Evolutionary conservation across 1,284 basidiomycete species (phyloP).

Genomic region (Mycosarcoma maydis): DNA sequence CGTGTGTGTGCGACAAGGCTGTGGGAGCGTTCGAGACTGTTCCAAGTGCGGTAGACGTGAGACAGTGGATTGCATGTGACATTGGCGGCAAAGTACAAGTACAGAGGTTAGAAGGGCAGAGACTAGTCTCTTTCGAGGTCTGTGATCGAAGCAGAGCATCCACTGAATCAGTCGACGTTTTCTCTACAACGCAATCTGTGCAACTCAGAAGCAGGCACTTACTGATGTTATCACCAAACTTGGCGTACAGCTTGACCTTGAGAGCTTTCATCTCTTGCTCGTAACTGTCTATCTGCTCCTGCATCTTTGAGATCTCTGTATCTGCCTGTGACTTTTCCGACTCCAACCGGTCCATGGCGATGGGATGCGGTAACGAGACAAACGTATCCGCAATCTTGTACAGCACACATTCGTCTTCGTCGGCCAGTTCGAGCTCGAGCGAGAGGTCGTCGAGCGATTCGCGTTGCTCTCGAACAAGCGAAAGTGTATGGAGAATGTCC

Average conservation of each 20-base stretch:
- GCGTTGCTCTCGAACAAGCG: slow-evolving; percentile 83
- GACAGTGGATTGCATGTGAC: too few relatives aligned
- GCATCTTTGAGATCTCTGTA: slow-evolving; percentile 73
- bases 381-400: slow-evolving; percentile 93
- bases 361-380: slow-evolving; percentile 77
- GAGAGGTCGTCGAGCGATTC: slow-evolving; percentile 88
- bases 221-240: slow-evolving; percentile 90
- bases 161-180: background rate
- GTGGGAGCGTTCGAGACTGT: too few relatives aligned
- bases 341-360: slow-evolving; percentile 80
- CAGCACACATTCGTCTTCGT: slow-evolving; percentile 68
- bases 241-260: slow-evolving; percentile 87
- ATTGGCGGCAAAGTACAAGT: slow-evolving; percentile 10
- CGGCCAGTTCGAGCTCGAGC: slow-evolving; percentile 78
- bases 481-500: slow-evolving; percentile 78
- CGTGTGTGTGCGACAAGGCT: background rate
- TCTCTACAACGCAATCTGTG: too few relatives aligned
- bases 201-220: slow-evolving; percentile 16
- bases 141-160: slow-evolving; percentile 4
- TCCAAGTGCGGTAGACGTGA: too few relatives aligned
- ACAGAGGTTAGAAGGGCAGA: slow-evolving; percentile 1
- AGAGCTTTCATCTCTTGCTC: slow-evolving; percentile 87
- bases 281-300: slow-evolving; percentile 75
- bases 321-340: slow-evolving; percentile 76
- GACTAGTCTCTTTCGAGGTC: slow-evolving; percentile 46